Evolutionary conservation across 2,329 filamentous ascomycete genomes (phyloP).

Genomic region (Colletotrichum truncatum): DNA sequence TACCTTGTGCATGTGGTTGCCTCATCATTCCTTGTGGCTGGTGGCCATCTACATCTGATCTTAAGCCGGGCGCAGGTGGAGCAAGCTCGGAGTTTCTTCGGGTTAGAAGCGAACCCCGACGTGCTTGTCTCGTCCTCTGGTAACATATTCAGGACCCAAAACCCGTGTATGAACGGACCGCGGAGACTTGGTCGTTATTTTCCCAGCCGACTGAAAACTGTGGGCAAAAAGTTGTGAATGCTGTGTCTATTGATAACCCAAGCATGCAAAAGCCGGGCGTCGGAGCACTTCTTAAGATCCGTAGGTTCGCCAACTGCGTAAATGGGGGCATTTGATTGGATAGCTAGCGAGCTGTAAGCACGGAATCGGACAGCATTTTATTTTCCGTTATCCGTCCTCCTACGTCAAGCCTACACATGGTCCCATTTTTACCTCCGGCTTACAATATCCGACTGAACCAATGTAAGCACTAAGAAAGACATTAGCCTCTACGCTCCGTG

Average conservation of each 20-base stretch:
- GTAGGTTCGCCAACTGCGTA: background rate
- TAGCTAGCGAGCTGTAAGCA: rapidly evolving
- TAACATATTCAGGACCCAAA: background rate
- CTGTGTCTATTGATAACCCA: background rate
- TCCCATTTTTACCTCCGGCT: background rate
- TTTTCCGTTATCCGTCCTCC: background rate
- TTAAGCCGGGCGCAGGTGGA: constrained; percentile 45
- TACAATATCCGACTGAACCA: too few species aligned
- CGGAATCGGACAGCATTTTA: background rate
- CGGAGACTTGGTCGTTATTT: too few species aligned
- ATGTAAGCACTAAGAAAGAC: background rate
- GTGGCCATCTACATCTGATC: constrained; percentile 47
- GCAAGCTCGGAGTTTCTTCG: constrained; percentile 42
- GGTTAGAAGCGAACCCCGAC: background rate
- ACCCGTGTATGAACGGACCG: too few species aligned
- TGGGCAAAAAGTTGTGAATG: background rate
- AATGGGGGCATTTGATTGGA: background rate
- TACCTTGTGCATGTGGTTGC: constrained; percentile 39
- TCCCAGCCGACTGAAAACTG: background rate
- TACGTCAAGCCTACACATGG: background rate
- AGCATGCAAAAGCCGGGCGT: background rate
- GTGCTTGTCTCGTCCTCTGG: background rate
- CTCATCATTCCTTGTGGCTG: constrained; percentile 32
- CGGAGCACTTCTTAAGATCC: constrained; percentile 17
- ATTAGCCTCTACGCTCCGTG: too few species aligned